Base-by-base conservation (phyloP, 257 asterid genomes). In the Anisodus acutangulus region DNA sequence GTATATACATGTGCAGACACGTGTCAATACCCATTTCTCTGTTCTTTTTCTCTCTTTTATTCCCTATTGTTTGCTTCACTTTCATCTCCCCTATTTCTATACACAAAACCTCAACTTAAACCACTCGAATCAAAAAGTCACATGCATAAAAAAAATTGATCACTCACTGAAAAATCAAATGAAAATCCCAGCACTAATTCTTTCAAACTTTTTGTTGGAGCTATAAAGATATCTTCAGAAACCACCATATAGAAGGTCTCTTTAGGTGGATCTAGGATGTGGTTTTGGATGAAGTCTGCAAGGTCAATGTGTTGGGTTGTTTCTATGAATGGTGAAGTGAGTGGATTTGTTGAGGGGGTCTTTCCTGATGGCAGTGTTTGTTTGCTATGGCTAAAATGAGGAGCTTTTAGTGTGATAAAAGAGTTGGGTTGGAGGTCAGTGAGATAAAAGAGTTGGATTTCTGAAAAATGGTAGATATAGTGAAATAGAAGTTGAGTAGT, bases 261-360 rank as follows among this genome's bases (percentile, higher is more conserved):
- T 43, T 71, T n/a, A n/a, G 37, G 45, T 71, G 79, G 37, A 47
- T 71, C 58, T n/a, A 71, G 57, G 39, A 45, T 37, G 79, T 71
- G 79, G 39, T 17, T 71, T 71, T 51, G 17, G 31, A 5, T 70
- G 58, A 71, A 71, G 58, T 45, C 79, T 43, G 58, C 58, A 10
- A 9, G 79, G 41, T 22, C 4, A 19, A 22, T 22, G 16, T 19
- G 37, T 63, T 26, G 69, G 16, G 69, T 63, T 22, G 39, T 63
- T 63, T 22, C 69, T 63, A 9, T 2, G 17, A 31, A 13, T 12
- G 17, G 80, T 72, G 60, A 74, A 74, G 10, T 3, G 43, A 47
- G 59, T 74, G 59, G 39, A 49, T 74, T 0, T 49, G 15, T 13
- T 19, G 11, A 49, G n/a, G 57, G 6, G 43, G 3, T 6, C 0